Evolutionary conservation across 441 rosid genomes (phyloP).

Genomic region (Rhodomyrtus psidioides): DNA sequence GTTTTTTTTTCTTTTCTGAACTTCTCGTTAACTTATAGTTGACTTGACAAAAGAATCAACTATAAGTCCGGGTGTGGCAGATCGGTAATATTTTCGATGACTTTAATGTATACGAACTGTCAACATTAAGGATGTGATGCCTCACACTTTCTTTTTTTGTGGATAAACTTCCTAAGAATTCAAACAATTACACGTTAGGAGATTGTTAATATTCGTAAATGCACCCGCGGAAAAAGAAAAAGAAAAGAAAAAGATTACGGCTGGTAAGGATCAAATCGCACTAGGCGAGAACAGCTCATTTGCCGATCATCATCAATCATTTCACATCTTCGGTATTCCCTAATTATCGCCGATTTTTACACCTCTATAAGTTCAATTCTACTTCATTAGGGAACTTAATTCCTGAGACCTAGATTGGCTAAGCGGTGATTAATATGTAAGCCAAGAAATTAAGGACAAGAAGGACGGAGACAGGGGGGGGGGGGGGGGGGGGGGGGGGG

Average conservation of each 20-base stretch:
- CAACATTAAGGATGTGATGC: background rate
- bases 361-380: background rate
- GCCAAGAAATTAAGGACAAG: background rate
- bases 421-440: background rate
- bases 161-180: background rate
- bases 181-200: background rate
- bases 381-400: background rate
- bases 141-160: background rate
- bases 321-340: background rate
- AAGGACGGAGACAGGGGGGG: background rate
- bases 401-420: background rate
- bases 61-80: accelerated
- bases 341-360: background rate
- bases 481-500: too few relatives aligned
- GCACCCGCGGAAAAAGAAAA: too few relatives aligned
- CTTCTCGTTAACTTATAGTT: background rate
- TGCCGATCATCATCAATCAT: accelerated
- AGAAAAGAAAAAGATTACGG: background rate
- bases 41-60: background rate
- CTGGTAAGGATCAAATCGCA: accelerated
- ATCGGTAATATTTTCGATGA: background rate
- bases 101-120: background rate
- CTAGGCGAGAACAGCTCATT: background rate
- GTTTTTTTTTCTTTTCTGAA: too few relatives aligned
- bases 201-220: accelerated